These are phyloP conservation scores for Diaporthe sp. DNA, from an alignment of 2,329 filamentous ascomycete genomes.

Conservation along the genomic window DNA sequence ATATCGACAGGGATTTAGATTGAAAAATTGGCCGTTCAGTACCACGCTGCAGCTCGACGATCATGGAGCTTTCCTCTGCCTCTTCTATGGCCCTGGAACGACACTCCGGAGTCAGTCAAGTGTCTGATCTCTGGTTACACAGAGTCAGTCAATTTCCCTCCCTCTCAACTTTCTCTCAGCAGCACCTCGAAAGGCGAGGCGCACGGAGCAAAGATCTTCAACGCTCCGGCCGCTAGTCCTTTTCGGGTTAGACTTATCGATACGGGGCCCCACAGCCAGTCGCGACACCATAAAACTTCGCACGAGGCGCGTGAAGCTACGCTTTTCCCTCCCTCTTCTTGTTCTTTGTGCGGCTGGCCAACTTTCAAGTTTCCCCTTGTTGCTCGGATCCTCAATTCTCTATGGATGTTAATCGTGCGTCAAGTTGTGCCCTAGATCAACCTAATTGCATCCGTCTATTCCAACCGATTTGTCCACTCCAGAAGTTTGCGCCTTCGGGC, in stretches of 20 bases:
- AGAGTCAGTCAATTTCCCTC: background rate
- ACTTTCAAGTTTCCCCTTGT: constrained; percentile 79
- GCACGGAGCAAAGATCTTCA: constrained; percentile 33
- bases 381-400: constrained; percentile 74
- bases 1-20: constrained; percentile 39
- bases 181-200: background rate
- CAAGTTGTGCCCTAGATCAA: constrained; percentile 82
- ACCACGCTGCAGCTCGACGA: constrained; percentile 31
- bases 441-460: constrained; percentile 79
- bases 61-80: constrained; percentile 1
- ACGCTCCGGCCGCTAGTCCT: constrained; percentile 11
- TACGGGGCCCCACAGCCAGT: constrained; percentile 16
- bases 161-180: background rate
- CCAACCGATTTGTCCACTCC: constrained; percentile 59
- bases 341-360: constrained; percentile 85
- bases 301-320: constrained; percentile 36
- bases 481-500: constrained; percentile 59
- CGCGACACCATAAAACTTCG: constrained; percentile 41
- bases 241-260: background rate
- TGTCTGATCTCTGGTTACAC: background rate
- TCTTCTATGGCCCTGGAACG: background rate
- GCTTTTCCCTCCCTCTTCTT: constrained; percentile 60
- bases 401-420: constrained; percentile 72
- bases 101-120: constrained; percentile 7
- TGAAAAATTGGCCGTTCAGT: constrained; percentile 37